Conservation (phyloP, 73 alveolate genomes). For the Paramecium sexaurelia region DNA sequence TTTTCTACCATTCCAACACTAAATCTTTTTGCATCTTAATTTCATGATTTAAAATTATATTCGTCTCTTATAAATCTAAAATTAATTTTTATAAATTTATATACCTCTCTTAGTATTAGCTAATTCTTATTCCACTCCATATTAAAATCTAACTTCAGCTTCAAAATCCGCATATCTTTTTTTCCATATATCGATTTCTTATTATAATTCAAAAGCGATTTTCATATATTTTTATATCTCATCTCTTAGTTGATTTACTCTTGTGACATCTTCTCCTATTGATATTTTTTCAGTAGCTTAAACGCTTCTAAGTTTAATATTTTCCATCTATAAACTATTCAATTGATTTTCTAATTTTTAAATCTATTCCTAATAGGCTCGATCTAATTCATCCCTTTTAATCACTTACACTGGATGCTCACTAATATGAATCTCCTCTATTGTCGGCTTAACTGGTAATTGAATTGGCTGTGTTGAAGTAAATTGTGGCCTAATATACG, state of each 20-base stretch:
- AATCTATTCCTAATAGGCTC: neutral
- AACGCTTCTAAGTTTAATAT: constrained; percentile 13
- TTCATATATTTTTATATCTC: constrained; percentile 30
- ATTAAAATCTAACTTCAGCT: constrained; percentile 21
- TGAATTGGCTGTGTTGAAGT: neutral
- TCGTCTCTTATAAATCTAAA: constrained; percentile 16
- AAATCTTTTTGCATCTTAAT: constrained; percentile 1
- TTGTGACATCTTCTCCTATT: constrained; percentile 37
- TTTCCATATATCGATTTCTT: constrained; percentile 35
- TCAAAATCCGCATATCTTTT: constrained; percentile 27
- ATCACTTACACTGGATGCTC: constrained; percentile 29
- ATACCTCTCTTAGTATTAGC: neutral
- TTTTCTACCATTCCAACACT: constrained; percentile 9
- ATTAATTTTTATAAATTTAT: neutral
- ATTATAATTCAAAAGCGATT: neutral
- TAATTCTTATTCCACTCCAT: constrained; percentile 45
- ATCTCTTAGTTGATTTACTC: neutral
- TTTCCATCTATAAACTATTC: neutral
- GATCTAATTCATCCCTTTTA: neutral
- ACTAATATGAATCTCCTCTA: neutral
- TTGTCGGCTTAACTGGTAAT: neutral
- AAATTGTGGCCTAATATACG: neutral
- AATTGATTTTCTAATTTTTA: neutral
- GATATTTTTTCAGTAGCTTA: constrained; percentile 41
- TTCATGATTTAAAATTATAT: neutral